phyloP scores from a whole-genome alignment of 108 stramenopile species.

The Cyclostephanos tholiformis region DNA sequence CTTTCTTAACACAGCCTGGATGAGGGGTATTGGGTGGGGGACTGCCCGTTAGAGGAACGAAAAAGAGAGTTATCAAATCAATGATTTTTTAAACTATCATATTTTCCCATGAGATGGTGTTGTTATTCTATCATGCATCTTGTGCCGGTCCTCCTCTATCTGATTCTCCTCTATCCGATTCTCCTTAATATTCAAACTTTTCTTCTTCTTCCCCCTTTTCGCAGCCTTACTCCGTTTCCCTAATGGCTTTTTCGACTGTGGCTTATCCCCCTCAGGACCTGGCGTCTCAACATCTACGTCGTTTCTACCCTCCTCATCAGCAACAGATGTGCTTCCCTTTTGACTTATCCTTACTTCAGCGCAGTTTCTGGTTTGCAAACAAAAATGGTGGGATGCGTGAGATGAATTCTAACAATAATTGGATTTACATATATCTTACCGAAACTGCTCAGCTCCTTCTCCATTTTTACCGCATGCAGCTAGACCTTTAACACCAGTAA shows the following conservation, averaged over 20 bases:
- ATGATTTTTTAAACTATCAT: too few relatives aligned
- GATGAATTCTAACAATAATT: not conserved
- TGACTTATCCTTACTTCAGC: not conserved
- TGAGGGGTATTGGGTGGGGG: conserved; percentile 1
- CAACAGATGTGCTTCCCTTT: not conserved
- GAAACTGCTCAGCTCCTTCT: conserved; percentile 11
- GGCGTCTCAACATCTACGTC: not conserved
- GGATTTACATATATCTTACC: not conserved
- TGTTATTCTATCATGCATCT: too few relatives aligned
- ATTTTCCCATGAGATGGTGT: too few relatives aligned
- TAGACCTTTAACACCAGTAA: not conserved
- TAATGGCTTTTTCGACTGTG: not conserved
- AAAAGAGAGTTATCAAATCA: too few relatives aligned
- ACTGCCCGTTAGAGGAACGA: too few relatives aligned
- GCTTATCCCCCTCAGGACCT: not conserved
- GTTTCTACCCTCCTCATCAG: not conserved
- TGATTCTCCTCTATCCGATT: too few relatives aligned
- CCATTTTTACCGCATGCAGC: conserved; percentile 17
- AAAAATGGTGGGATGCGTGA: not conserved
- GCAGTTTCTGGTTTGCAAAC: not conserved
- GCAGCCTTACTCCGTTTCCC: not conserved
- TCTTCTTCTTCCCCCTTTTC: not conserved
- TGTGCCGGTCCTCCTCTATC: too few relatives aligned
- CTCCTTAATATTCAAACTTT: too few relatives aligned
- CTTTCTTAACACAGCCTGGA: conserved; percentile 29